phyloP scores from a whole-genome alignment of 345 rosid genomes.

The Mangifera indica region DNA sequence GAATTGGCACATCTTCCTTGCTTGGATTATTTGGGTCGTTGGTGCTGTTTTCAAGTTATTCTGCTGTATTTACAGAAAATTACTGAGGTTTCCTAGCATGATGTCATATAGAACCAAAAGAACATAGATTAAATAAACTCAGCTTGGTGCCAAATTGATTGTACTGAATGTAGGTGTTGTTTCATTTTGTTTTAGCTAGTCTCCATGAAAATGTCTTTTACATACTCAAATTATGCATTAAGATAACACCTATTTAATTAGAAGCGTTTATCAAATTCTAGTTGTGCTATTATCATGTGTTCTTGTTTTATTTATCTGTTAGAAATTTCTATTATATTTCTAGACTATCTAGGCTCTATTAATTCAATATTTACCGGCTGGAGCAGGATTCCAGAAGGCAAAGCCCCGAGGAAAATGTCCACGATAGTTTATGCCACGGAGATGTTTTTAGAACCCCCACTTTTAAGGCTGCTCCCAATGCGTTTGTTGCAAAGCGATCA shows the following conservation, averaged over 20 bases:
- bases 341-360: not conserved
- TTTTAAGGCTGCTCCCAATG: slow-evolving; percentile 55
- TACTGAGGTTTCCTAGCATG: no score
- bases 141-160: not conserved
- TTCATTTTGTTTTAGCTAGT: slow-evolving; percentile 3
- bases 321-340: not conserved
- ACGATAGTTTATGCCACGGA: slow-evolving; percentile 35
- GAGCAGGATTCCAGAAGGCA: slow-evolving; percentile 41
- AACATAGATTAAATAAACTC: not conserved
- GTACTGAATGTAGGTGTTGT: not conserved
- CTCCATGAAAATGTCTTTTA: not conserved
- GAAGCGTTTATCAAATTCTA: not conserved
- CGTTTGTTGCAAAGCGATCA: slow-evolving; percentile 76
- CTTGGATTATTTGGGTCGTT: not conserved
- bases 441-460: slow-evolving; percentile 61
- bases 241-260: not conserved
- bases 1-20: not conserved
- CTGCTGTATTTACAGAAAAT: not conserved
- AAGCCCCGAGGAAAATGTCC: slow-evolving; percentile 40
- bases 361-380: slow-evolving; percentile 17
- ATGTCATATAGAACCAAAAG: not conserved
- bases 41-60: not conserved
- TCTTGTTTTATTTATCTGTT: not conserved
- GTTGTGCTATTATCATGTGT: not conserved
- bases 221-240: not conserved